A percentile compares a stretch with the other conserved stretches of the same genome.
Evolutionary conservation across 2,329 filamentous ascomycete genomes (phyloP).

Genomic region (Trichoderma guizhouense): DNA sequence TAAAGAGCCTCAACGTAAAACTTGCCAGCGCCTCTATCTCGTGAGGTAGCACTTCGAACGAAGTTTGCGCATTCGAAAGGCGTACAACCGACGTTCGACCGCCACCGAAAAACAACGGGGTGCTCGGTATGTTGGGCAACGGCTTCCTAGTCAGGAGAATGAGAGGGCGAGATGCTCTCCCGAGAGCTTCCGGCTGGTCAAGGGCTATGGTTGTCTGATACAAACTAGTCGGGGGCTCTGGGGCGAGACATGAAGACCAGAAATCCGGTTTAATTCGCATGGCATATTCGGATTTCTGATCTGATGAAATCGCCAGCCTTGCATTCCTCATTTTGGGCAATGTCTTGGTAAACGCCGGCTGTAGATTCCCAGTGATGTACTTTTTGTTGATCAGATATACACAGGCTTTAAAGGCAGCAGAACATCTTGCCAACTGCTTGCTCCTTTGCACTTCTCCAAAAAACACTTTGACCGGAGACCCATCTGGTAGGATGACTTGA

Average conservation of each 20-base stretch:
- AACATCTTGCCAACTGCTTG: slow-evolving; percentile 79
- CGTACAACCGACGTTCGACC: slow-evolving; percentile 57
- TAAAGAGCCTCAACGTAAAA: slow-evolving; percentile 75
- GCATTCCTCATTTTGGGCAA: slow-evolving; percentile 86
- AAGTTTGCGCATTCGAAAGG: slow-evolving; percentile 41
- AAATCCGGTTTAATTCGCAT: slow-evolving; percentile 77
- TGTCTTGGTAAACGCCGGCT: slow-evolving; percentile 67
- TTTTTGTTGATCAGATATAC: slow-evolving; percentile 62
- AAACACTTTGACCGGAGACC: slow-evolving; percentile 65
- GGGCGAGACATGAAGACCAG: slow-evolving; percentile 54
- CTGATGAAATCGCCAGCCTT: slow-evolving; percentile 73
- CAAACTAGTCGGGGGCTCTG: slow-evolving; percentile 46
- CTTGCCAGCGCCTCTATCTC: slow-evolving; percentile 56
- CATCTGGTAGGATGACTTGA: slow-evolving; percentile 74
- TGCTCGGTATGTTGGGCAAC: slow-evolving; percentile 63
- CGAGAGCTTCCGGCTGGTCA: slow-evolving; percentile 51
- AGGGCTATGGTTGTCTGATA: slow-evolving; percentile 63
- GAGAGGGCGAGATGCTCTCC: slow-evolving; percentile 59
- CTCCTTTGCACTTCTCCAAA: slow-evolving; percentile 61
- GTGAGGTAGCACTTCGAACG: slow-evolving; percentile 43
- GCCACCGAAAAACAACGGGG: slow-evolving; percentile 69
- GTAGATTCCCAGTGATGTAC: slow-evolving; percentile 69
- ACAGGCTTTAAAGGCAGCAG: slow-evolving; percentile 84
- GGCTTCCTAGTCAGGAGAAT: slow-evolving; percentile 65
- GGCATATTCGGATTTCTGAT: slow-evolving; percentile 68